Conservation (phyloP, 345 rosid genomes). For the Cardamine resedifolia region DNA sequence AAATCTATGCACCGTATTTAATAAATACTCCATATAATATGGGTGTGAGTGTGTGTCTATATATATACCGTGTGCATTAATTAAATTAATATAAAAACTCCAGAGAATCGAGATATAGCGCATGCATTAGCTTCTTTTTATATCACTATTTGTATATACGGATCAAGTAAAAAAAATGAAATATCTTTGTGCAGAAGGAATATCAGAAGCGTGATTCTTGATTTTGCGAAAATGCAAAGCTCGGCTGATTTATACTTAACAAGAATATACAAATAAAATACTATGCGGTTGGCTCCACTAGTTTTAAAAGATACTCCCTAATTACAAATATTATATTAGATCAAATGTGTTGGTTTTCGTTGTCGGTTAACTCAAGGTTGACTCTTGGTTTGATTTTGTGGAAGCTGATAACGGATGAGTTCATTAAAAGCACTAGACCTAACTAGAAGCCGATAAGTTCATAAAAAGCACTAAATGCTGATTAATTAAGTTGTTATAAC, state of each 20-base stretch:
- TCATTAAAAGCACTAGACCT: background rate
- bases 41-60: conserved; percentile 3
- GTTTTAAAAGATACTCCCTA: background rate
- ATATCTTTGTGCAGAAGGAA: conserved; percentile 40
- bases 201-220: conserved; percentile 43
- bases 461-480: background rate
- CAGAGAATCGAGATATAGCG: conserved; percentile 14
- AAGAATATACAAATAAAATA: background rate
- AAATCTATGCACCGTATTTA: conserved; percentile 28
- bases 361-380: background rate
- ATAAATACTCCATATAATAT: background rate
- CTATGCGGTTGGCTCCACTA: background rate
- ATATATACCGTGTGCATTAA: background rate
- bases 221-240: conserved; percentile 20
- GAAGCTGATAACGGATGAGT: background rate
- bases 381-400: background rate
- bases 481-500: background rate
- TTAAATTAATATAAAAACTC: background rate
- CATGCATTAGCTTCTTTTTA: conserved; percentile 31
- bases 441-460: background rate
- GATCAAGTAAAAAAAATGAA: conserved; percentile 7
- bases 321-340: no score
- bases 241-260: background rate
- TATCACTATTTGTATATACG: conserved; percentile 17
- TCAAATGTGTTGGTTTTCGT: background rate